These are phyloP conservation scores for Stachybotrys chartarum DNA, from an alignment of 2,329 filamentous ascomycete species.

Conservation along the genomic window DNA sequence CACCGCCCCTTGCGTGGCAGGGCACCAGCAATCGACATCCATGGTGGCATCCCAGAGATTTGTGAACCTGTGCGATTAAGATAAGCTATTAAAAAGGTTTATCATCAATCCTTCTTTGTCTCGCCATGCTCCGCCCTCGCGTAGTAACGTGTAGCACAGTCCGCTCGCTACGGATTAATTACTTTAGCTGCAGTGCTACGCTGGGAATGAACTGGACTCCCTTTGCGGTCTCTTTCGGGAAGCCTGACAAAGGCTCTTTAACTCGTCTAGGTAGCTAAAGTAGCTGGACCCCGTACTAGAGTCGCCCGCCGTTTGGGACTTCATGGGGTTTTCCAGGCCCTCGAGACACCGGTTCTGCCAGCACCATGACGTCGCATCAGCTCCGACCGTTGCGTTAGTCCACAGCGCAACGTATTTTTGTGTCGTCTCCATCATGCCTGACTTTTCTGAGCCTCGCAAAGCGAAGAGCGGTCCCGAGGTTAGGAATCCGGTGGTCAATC, in stretches of 20 bases:
- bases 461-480: too few species aligned
- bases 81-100: not conserved
- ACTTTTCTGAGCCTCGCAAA: not conserved
- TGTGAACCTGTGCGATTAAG: not conserved
- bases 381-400: not conserved
- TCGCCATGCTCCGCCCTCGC: not conserved
- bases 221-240: not conserved
- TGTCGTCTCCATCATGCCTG: not conserved
- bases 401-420: not conserved
- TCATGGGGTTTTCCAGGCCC: not conserved
- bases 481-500: too few species aligned
- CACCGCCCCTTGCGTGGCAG: not conserved
- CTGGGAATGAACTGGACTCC: not conserved
- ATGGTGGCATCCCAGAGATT: not conserved
- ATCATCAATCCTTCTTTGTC: not conserved
- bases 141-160: not conserved
- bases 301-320: too few species aligned
- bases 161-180: too few species aligned
- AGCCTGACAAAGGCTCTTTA: not conserved
- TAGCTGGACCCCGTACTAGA: not conserved
- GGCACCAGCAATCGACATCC: not conserved
- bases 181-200: too few species aligned
- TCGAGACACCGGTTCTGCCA: not conserved
- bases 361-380: not conserved
- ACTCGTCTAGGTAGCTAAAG: not conserved